Evolutionary conservation across 2,329 filamentous ascomycete genomes (phyloP), one percentile per base, ranked within the genome.

Genomic region (Coniosporium tulheliwenetii): DNA sequence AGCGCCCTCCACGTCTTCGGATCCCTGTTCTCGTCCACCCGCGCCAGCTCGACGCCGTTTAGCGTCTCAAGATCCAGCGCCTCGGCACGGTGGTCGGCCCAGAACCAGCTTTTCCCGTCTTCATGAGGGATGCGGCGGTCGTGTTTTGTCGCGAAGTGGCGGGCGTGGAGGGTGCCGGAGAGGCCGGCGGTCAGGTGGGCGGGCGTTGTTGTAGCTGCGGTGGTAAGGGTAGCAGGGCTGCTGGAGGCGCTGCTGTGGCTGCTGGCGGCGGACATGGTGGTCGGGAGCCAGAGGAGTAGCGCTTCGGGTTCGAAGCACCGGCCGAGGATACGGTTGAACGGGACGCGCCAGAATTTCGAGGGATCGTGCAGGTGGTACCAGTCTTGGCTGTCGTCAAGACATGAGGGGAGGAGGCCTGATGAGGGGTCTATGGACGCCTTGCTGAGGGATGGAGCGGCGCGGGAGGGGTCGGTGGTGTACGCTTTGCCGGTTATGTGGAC

Each of bases 31-130:
- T 56, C 58, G 40, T 70, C 65, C 34, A 61, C 64, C 14, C 57
- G 55, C 0, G 69, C 62, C 5, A 72, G 65, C 29, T 71, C 69
- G 1, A 66, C 49, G 1, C 68, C 69, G 44, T 76, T 77, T 32
- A 77, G 53, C 2, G 66, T 66, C 26, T 67, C 65, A 5, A 79
- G 49, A 26, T 70, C 70, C 1, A 79, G 62, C 1, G 71, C 69
- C 38, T 77, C 67, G 0, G 67, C 66, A 1, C 75, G 64, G 15
- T 61, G 62, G 40, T 78, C 73, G 0, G 64, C 71, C 67, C 70
- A 75, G 51, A 69, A 74, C 73, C 73, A 78, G 0, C 57, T 54
- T 19, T 65, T 61, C 10, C 58, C 62, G 8, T 47, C 33, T 5
- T 33, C 26, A 10, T 52, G 45, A 0, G 56, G 50, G 26, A 77